Evolutionary conservation across 1,139 yeast genomes (phyloP), one percentile per base, ranked within the genome.

Genomic region (Blastobotrys proliferans): DNA sequence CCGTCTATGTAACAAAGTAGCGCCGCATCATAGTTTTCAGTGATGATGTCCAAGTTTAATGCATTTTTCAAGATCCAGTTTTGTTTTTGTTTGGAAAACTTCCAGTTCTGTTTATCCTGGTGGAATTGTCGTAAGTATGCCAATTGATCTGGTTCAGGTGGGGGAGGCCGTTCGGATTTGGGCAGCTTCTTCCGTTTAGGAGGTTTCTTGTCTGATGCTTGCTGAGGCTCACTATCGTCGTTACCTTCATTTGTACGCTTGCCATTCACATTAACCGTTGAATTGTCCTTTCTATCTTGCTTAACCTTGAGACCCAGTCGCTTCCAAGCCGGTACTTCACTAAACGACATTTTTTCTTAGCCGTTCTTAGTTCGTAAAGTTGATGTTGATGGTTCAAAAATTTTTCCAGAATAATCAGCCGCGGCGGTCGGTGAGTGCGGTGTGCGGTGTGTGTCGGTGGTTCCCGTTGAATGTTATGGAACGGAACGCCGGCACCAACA

Each of bases 281-380:
- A 24, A 1, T 38, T 38, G 24, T 73, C 77, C 16, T 65, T 41
- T 37, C 14, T 48, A 1, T 48, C 40, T 24, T 49, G 48, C 29
- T 57, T 59, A 68, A 81, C 81, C 54, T 77, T 75, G 30, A 87
- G 74, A 29, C 95, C 95, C 22, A 85, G 74, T 57, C 81, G 74
- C 62, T 88, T 87, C 97, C 97, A 88, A 1, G 97, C 97, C 33
- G 97, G 97, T 29, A 83, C 69, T n/a, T n/a, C n/a, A 29, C 38
- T 13, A 9, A 16, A 9, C 17, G 29, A 6, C 29, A 26, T 26
- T 26, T 11, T 26, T 26, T 26, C n/a, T n/a, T n/a, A n/a, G n/a
- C n/a, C n/a, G n/a, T n/a, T n/a, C n/a, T n/a, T n/a, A n/a, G n/a
- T n/a, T n/a, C n/a, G n/a, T n/a, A n/a, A n/a, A n/a, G n/a, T n/a